A percentile compares a stretch with the other conserved stretches of the same genome.
Evolutionary conservation across 2,329 filamentous ascomycete genomes (phyloP).

Genomic region (Thielaviopsis musarum): DNA sequence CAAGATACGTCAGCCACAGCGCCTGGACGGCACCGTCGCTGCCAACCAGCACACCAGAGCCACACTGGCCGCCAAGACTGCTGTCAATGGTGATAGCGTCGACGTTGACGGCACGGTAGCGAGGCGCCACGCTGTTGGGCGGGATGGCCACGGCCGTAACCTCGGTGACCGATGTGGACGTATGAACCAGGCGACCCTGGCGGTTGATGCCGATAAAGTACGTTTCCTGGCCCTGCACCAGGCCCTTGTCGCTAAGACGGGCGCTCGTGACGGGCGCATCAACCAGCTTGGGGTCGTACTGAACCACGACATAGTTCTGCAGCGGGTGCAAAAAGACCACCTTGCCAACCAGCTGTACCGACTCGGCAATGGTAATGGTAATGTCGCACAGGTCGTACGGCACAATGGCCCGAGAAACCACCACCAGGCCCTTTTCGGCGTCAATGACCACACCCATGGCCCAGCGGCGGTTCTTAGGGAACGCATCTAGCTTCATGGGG

Average conservation of each 20-base stretch:
- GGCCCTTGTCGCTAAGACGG: constrained; percentile 59
- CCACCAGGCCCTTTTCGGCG: constrained; percentile 83
- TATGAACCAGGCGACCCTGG: constrained; percentile 82
- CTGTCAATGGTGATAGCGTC: constrained; percentile 97
- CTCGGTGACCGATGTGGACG: constrained; percentile 88
- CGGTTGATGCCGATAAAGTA: constrained; percentile 98
- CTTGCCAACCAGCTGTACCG: constrained; percentile 84
- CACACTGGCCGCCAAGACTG: constrained; percentile 75
- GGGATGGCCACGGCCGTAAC: constrained; percentile 95
- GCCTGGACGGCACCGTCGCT: constrained; percentile 88
- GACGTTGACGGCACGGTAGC: constrained; percentile 88
- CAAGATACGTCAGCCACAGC: constrained; percentile 91
- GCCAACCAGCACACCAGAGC: constrained; percentile 78
- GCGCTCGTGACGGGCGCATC: constrained; percentile 85
- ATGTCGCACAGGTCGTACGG: constrained; percentile 96
- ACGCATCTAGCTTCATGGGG: constrained; percentile 95
- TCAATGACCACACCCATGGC: constrained; percentile 96
- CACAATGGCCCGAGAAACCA: constrained; percentile 86
- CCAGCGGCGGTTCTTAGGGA: constrained; percentile 83
- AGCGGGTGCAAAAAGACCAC: constrained; percentile 91
- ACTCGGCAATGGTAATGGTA: constrained; percentile 88
- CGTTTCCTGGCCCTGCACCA: constrained; percentile 84
- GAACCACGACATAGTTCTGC: constrained; percentile 90
- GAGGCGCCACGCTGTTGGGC: constrained; percentile 75
- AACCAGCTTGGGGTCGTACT: constrained; percentile 89